Conservation (phyloP, 2,329 filamentous ascomycete genomes). For the Zymoseptoria brevis region DNA sequence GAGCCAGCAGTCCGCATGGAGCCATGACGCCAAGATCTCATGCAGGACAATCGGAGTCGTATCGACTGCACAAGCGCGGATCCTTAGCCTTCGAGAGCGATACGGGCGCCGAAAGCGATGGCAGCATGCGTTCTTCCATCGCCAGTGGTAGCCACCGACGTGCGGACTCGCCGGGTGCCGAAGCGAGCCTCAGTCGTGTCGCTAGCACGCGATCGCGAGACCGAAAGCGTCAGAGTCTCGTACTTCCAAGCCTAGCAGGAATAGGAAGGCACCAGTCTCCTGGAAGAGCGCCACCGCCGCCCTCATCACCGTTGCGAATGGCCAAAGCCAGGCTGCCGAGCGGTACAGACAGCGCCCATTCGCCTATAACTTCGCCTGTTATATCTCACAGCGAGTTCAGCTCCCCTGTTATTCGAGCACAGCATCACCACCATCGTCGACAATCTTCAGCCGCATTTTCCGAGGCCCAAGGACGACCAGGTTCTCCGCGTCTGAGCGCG, state of each 20-base stretch:
- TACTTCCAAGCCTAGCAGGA: constrained; percentile 59
- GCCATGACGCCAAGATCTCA: constrained; percentile 86
- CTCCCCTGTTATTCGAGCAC: constrained; percentile 56
- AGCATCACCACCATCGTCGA: constrained; percentile 62
- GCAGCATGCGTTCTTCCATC: constrained; percentile 74
- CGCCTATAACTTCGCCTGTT: constrained; percentile 84
- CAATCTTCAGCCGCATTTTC: constrained; percentile 88
- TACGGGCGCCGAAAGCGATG: constrained; percentile 73
- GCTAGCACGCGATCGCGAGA: constrained; percentile 62
- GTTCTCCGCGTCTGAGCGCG: constrained; percentile 73
- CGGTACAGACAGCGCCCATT: constrained; percentile 59
- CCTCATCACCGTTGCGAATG: constrained; percentile 71
- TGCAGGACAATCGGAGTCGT: constrained; percentile 45
- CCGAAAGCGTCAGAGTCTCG: constrained; percentile 77
- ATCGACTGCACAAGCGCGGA: constrained; percentile 61
- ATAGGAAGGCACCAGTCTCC: constrained; percentile 86
- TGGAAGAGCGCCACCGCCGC: constrained; percentile 62
- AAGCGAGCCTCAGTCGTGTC: constrained; percentile 67
- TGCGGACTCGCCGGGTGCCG: constrained; percentile 85
- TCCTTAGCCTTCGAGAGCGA: constrained; percentile 81
- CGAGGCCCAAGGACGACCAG: constrained; percentile 52
- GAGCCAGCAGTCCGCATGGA: constrained; percentile 76
- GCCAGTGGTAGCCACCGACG: constrained; percentile 50
- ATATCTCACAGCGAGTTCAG: constrained; percentile 74
- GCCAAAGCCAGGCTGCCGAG: constrained; percentile 66